These are phyloP conservation scores for Lipomyces spencermartinsiae DNA, from an alignment of 805 yeast genomes.

Conservation along the genomic window DNA sequence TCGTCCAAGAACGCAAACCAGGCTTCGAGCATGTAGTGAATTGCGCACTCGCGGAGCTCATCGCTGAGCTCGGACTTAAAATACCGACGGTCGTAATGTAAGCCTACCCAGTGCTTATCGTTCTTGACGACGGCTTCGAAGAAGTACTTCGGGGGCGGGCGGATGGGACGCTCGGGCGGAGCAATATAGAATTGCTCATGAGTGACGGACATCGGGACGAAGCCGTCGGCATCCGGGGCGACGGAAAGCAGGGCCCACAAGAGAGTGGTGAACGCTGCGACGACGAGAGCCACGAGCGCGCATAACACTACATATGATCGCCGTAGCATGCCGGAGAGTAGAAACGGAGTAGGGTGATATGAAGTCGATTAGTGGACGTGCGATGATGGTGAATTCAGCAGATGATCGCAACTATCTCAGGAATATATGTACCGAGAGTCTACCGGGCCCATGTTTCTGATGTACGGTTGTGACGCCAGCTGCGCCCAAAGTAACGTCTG, in stretches of 20 bases:
- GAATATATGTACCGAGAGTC: neutral
- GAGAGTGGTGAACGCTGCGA: slow-evolving; percentile 23
- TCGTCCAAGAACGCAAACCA: slow-evolving; percentile 55
- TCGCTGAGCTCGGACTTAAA: slow-evolving; percentile 55
- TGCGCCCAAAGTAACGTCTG: too few relatives aligned
- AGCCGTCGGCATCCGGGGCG: slow-evolving; percentile 9
- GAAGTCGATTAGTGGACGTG: neutral
- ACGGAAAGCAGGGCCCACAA: slow-evolving; percentile 9
- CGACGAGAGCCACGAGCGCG: slow-evolving; percentile 19
- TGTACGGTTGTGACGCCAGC: too few relatives aligned
- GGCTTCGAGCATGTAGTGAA: slow-evolving; percentile 55
- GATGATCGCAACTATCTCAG: neutral
- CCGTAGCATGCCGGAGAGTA: slow-evolving; percentile 24
- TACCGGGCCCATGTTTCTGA: too few relatives aligned
- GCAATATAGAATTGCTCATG: slow-evolving; percentile 38
- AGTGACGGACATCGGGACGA: slow-evolving; percentile 32
- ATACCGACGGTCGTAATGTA: slow-evolving; percentile 70
- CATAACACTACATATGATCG: slow-evolving; percentile 20
- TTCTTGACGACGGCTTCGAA: slow-evolving; percentile 31
- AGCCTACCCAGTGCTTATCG: slow-evolving; percentile 36
- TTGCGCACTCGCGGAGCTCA: slow-evolving; percentile 52
- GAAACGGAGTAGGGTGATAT: neutral
- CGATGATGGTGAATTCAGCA: neutral
- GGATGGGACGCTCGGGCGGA: slow-evolving; percentile 22
- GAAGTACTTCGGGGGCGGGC: slow-evolving; percentile 36